These are phyloP conservation scores for Fusarium duplospermum DNA, from an alignment of 2,329 filamentous ascomycete genomes.

Conservation along the genomic window DNA sequence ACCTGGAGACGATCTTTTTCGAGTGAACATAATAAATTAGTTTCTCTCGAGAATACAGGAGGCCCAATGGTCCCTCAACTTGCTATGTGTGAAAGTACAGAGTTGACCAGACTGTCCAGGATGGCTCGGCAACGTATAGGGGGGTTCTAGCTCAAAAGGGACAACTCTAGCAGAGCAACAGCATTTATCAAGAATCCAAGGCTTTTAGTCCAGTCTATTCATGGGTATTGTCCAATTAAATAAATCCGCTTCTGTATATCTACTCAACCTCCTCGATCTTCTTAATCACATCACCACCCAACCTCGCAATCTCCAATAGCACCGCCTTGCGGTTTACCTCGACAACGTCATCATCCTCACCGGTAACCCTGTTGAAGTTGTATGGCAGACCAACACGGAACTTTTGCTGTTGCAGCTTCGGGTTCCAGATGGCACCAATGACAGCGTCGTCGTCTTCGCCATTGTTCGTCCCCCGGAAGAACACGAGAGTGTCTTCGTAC, in stretches of 20 bases:
- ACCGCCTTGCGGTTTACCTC: slow-evolving; percentile 76
- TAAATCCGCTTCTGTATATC: neutral
- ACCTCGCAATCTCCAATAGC: slow-evolving; percentile 77
- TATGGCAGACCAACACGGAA: slow-evolving; percentile 80
- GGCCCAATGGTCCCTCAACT: rapidly evolving
- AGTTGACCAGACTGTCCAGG: too few species aligned
- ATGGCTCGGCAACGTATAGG: neutral
- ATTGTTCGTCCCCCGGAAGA: slow-evolving; percentile 75
- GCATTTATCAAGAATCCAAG: neutral
- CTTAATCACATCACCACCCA: slow-evolving; percentile 75
- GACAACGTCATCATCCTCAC: slow-evolving; percentile 61
- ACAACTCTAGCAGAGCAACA: neutral
- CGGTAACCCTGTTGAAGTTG: slow-evolving; percentile 56
- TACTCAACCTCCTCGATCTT: slow-evolving; percentile 65
- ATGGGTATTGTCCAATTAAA: slow-evolving; percentile 22
- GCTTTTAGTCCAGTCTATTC: slow-evolving; percentile 8
- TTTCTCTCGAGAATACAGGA: neutral
- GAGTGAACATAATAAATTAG: neutral
- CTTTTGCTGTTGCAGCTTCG: slow-evolving; percentile 62
- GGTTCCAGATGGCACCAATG: slow-evolving; percentile 70
- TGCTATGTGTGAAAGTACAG: neutral
- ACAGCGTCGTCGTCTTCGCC: slow-evolving; percentile 58
- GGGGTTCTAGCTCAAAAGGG: neutral
- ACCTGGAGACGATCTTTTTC: neutral
- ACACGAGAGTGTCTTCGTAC: slow-evolving; percentile 78